Conservation (phyloP, 148 eudicot species). For the Persicaria maculosa region DNA sequence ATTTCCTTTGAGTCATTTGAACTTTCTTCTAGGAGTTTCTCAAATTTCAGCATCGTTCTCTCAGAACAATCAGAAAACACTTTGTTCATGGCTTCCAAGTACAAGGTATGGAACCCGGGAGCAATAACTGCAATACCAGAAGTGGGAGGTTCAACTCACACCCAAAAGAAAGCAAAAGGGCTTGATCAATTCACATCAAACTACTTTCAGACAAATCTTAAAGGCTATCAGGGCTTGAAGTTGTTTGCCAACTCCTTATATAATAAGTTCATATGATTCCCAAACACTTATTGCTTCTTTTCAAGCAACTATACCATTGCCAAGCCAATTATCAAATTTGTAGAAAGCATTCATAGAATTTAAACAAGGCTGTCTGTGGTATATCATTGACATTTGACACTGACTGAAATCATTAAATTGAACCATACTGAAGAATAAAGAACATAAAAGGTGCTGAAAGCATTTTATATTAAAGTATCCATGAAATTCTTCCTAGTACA, state of each 20-base stretch:
- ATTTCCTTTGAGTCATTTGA: conserved; percentile 32
- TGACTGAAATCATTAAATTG: not conserved
- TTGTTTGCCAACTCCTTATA: not conserved
- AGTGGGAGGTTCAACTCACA: conserved; percentile 1
- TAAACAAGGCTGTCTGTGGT: not conserved
- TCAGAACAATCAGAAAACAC: conserved; percentile 70
- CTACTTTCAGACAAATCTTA: not conserved
- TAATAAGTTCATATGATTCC: not conserved
- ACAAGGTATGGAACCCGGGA: conserved; percentile 90
- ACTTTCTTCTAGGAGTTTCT: conserved; percentile 50
- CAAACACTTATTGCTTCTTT: not conserved
- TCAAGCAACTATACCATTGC: not conserved
- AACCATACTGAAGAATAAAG: not conserved
- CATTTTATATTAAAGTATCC: not conserved
- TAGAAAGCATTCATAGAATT: not conserved
- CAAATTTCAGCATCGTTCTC: conserved; percentile 65
- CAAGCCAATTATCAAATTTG: not conserved
- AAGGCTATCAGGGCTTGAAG: not conserved
- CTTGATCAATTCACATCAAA: not conserved
- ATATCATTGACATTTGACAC: not conserved
- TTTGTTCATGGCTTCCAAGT: conserved; percentile 92
- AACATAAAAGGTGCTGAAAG: not conserved
- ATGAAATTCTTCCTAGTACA: not conserved
- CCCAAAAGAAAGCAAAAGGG: conserved; percentile 2
- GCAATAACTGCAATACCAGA: conserved; percentile 67